Conservation (phyloP, 2,329 filamentous ascomycete genomes). For the Claviceps maximensis region DNA sequence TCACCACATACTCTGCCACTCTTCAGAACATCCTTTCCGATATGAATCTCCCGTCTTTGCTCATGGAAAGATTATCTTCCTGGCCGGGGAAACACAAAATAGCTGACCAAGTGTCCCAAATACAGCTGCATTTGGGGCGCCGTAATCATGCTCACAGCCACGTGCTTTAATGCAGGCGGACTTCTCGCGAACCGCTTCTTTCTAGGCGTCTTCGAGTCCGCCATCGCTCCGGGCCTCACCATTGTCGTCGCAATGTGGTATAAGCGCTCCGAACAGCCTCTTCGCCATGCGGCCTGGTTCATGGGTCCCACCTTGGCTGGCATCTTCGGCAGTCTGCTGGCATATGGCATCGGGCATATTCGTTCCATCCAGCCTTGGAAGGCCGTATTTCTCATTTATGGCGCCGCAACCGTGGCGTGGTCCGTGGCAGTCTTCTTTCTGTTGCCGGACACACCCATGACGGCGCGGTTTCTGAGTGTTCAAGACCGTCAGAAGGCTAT, state of each 20-base stretch:
- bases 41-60: too few relatives aligned
- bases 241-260: conserved; percentile 23
- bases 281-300: conserved; percentile 21
- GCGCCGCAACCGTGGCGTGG: conserved; percentile 12
- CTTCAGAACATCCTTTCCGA: too few relatives aligned
- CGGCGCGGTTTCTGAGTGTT: conserved; percentile 15
- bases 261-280: conserved; percentile 16
- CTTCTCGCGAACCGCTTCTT: conserved; percentile 20
- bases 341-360: conserved; percentile 19
- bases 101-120: not conserved
- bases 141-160: conserved; percentile 31
- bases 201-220: conserved; percentile 19
- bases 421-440: conserved; percentile 9
- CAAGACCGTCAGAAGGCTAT: conserved; percentile 18
- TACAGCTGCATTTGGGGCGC: conserved; percentile 19
- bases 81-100: not conserved
- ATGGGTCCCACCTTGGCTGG: conserved; percentile 18
- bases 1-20: too few relatives aligned
- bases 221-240: conserved; percentile 17
- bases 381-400: conserved; percentile 19
- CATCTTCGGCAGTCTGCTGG: conserved; percentile 16
- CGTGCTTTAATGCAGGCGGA: conserved; percentile 16
- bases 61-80: too few relatives aligned
- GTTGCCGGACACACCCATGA: conserved; percentile 13
- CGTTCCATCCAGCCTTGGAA: conserved; percentile 9